Evolutionary conservation across 345 rosid genomes (phyloP), one percentile per base, ranked within the genome.

Genomic region (Bretschneidera sinensis): DNA sequence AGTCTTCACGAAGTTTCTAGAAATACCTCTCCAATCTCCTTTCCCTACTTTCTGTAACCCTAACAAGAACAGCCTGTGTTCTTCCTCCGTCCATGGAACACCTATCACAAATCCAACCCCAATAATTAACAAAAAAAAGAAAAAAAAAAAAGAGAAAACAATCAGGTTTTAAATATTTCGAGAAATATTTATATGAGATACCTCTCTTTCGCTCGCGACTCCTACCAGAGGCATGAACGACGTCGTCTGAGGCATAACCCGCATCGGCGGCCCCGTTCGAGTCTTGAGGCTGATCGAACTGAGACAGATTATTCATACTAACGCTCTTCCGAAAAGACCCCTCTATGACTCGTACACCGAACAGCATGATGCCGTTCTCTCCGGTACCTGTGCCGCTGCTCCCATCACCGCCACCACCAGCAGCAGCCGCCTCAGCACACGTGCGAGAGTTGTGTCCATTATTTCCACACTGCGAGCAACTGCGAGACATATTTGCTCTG

Each of bases 1-100:
- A 15, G 91, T 84, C 78, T 82, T 87, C 11, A 87, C 95, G 58
- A 81, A 84, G 72, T 87, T 85, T 60, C 91, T 76, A 2, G 95
- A 87, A 48, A 87, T 81, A 10, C 95, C 91, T 72, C 91, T 81
- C 95, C 95, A 87, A 50, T 87, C 88, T 39, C 95, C 95, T 77
- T 87, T 84, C 4, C 95, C 95, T 0, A 87, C 88, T 63, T 74
- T 82, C 74, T 84, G 82, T 35, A 87, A 57, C 35, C 95, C 95
- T 18, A 83, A 51, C 67, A 87, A 60, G 60, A 87, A 87, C 21
- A 82, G 54, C 54, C 77, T 79, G 63, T 87, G 95, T 39, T 87
- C 95, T 14, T 87, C 95, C 68, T 87, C 91, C 43, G 91, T 82
- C 95, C 95, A 87, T 17, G 95, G 91, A 59, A 84, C 86, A 23